A percentile compares a stretch with the other conserved stretches of the same genome.
phyloP scores from a whole-genome alignment of 2,329 filamentous ascomycete species.

The Phoma sp. region DNA sequence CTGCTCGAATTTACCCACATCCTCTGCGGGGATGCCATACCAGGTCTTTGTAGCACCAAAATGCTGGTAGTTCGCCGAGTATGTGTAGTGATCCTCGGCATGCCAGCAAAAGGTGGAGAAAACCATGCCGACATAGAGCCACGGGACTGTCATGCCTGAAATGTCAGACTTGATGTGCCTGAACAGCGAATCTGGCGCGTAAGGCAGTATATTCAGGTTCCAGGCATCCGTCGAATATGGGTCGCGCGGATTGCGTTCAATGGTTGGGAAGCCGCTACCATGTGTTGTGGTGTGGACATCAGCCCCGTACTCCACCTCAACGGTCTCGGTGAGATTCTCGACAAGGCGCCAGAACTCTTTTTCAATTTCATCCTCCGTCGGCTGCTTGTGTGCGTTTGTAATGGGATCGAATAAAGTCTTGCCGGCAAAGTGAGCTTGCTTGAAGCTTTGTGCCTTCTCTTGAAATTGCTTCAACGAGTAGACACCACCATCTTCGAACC shows the following conservation, averaged over 20 bases:
- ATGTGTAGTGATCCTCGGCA: constrained; percentile 97
- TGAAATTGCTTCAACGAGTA: constrained; percentile 97
- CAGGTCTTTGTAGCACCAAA: constrained; percentile 98
- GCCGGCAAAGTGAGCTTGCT: constrained; percentile 88
- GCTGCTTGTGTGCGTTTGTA: constrained; percentile 77
- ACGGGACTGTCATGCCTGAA: constrained; percentile 98
- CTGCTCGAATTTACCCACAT: constrained; percentile 91
- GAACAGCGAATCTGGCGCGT: constrained; percentile 91
- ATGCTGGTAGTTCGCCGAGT: constrained; percentile 98
- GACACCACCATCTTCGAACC: constrained; percentile 93
- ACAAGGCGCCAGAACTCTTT: constrained; percentile 96
- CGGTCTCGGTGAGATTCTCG: constrained; percentile 89
- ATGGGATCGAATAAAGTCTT: constrained; percentile 89
- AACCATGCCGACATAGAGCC: constrained; percentile 99
- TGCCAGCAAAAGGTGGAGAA: constrained; percentile 99
- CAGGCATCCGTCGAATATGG: constrained; percentile 88
- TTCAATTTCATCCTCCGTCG: constrained; percentile 95
- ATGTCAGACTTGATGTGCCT: constrained; percentile 98
- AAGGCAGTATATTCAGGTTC: constrained; percentile 92
- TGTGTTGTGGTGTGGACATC: constrained; percentile 99
- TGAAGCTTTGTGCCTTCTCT: constrained; percentile 93
- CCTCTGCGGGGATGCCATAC: constrained; percentile 95
- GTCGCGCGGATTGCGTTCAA: constrained; percentile 87
- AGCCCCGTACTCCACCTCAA: constrained; percentile 97
- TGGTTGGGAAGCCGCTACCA: constrained; percentile 93